Evolutionary conservation across 306 rosid genomes (phyloP).

Genomic region (Prosopis cineraria): DNA sequence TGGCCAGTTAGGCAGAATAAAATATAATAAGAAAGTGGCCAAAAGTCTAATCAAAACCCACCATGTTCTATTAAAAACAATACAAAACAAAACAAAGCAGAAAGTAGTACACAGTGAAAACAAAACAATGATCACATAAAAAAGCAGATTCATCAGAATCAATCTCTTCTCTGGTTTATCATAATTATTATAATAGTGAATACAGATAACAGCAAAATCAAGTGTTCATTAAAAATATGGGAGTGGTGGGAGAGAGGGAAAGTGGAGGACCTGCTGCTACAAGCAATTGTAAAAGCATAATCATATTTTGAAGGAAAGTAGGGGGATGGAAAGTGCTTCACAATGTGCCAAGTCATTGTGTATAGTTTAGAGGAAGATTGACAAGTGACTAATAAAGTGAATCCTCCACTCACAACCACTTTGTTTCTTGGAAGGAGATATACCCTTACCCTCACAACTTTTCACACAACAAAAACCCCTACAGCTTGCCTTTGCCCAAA

Average conservation of each 20-base stretch:
- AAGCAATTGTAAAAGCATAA: slow-evolving; percentile 49
- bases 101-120: slow-evolving; percentile 16
- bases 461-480: background rate
- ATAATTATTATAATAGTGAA: slow-evolving; percentile 1
- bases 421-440: slow-evolving; percentile 42
- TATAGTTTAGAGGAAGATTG: slow-evolving; percentile 32
- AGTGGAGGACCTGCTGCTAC: slow-evolving; percentile 56
- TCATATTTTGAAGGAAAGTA: slow-evolving; percentile 61
- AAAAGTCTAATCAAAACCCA: slow-evolving; percentile 41
- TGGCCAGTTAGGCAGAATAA: slow-evolving; percentile 21
- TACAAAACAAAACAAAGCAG: background rate
- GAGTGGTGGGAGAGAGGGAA: slow-evolving; percentile 35
- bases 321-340: slow-evolving; percentile 47
- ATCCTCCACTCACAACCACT: slow-evolving; percentile 67
- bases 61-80: slow-evolving; percentile 18
- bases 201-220: slow-evolving; percentile 11
- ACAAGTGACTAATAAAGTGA: slow-evolving; percentile 50
- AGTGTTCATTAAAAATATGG: background rate
- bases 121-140: slow-evolving; percentile 7
- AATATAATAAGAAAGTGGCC: background rate
- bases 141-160: slow-evolving; percentile 33
- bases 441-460: background rate
- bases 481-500: background rate
- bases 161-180: slow-evolving; percentile 16
- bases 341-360: slow-evolving; percentile 39